Evolutionary conservation across 1,284 basidiomycete genomes (phyloP).

Genomic region (Hymenochaete sp.): DNA sequence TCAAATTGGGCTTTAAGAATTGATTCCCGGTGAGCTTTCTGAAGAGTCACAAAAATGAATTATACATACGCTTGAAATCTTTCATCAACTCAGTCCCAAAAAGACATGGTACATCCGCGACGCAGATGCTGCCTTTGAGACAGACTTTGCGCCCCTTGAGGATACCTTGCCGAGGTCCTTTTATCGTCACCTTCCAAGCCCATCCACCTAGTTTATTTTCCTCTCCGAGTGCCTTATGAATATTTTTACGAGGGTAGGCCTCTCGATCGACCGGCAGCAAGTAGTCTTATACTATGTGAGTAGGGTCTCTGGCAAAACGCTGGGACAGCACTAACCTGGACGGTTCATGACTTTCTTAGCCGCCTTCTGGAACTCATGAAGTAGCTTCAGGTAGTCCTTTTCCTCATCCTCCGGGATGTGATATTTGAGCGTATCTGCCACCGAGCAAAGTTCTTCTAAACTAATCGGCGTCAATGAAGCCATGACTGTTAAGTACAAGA

Average conservation of each 20-base stretch:
- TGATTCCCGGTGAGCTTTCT: neutral
- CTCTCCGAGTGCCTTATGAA: constrained; percentile 8
- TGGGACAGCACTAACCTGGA: neutral
- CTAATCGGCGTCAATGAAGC: neutral
- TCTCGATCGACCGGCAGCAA: neutral
- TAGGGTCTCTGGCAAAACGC: neutral
- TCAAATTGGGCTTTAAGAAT: neutral
- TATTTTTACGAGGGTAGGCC: neutral
- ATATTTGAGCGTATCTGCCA: neutral
- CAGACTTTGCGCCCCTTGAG: constrained; percentile 25
- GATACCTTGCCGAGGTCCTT: constrained; percentile 22
- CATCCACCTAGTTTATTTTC: constrained; percentile 25
- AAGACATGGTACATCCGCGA: constrained; percentile 31
- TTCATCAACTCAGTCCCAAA: constrained; percentile 31
- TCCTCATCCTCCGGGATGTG: neutral
- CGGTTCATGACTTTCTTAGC: neutral
- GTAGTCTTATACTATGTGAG: neutral
- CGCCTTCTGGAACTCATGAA: neutral
- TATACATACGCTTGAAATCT: constrained; percentile 27
- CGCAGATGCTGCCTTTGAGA: constrained; percentile 32
- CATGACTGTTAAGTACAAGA: no score
- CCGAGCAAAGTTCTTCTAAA: neutral
- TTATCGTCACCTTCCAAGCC: constrained; percentile 27
- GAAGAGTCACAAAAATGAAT: constrained; percentile 33
- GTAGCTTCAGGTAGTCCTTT: neutral